Base-by-base conservation (phyloP, 768 basidiomycete genomes). In the Mycena filopes region DNA sequence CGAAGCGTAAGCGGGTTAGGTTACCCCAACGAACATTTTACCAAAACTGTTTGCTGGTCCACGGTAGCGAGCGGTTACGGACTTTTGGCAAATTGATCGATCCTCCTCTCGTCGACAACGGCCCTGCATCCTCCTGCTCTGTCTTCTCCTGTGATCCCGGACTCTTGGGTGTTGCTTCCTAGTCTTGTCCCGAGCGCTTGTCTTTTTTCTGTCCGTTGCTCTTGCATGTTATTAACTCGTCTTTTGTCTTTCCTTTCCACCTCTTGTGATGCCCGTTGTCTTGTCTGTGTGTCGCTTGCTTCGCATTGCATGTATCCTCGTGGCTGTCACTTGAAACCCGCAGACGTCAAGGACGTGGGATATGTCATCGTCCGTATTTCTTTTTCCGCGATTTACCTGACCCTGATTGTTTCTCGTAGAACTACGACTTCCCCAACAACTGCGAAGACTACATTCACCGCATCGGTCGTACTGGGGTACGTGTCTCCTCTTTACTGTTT, bases 301-400 rank as follows among this genome's bases (percentile, higher is more conserved):
- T 72, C 72, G 63, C 63, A 72, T 72, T 77, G 65, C 59, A 65
- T 69, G 68, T 69, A 57, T 49, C 26, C 29, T 62, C 60, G 28
- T 69, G 55, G 67, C 59, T 61, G 28, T 57, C 64, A 36, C 53
- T 69, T 61, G 15, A 28, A 25, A 50, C 33, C 60, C 69, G 71
- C 81, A 98, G 97, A 98, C 84, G 96, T 99, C 81, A 98, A 99
- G 91, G 96, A 99, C 82, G 96, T 99, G 71, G 92, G 93, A 72
- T 98, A 96, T 80, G 96, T 98, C 69, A 95, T 99, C 72, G 94
- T 95, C 72, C 77, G 94, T 87, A 41, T 16, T 55, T 56, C 68
- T 18, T 46, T 50, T 40, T 20, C 54, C 53, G 67, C 40, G 41
- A 45, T 54, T 51, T 33, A 43, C 42, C 3, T 26, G 60, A 40